These are phyloP conservation scores for Phytophthora sp. DNA, from an alignment of 352 stramenopile species.

Conservation along the genomic window DNA sequence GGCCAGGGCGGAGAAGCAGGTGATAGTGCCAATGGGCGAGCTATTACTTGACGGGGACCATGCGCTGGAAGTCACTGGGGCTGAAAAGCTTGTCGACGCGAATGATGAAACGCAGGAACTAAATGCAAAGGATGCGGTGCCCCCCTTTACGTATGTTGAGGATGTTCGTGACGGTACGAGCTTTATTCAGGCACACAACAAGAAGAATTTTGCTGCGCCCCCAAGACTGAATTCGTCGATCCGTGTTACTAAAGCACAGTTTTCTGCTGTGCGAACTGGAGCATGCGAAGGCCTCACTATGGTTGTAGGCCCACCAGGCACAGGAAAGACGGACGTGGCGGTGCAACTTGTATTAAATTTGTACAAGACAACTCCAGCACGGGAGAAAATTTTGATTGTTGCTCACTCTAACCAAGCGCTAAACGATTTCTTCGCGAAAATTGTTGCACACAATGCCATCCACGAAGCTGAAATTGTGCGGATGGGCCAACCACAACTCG, in stretches of 20 bases:
- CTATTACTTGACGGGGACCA: constrained; percentile 58
- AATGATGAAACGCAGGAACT: constrained; percentile 39
- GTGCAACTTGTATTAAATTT: constrained; percentile 95
- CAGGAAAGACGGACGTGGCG: constrained; percentile 95
- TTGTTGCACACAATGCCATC: constrained; percentile 86
- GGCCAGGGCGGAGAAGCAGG: constrained; percentile 35
- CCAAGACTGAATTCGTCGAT: constrained; percentile 26
- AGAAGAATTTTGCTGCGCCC: constrained; percentile 8
- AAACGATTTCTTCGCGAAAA: constrained; percentile 95
- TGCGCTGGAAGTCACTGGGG: constrained; percentile 42
- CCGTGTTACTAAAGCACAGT: constrained; percentile 93
- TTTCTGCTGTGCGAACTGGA: constrained; percentile 92
- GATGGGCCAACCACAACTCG: constrained; percentile 64
- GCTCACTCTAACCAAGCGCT: constrained; percentile 96
- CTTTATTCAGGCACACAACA: constrained; percentile 45
- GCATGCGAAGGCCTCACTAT: constrained; percentile 94
- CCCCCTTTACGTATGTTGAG: constrained; percentile 63
- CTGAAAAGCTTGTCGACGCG: constrained; percentile 47
- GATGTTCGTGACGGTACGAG: constrained; percentile 33
- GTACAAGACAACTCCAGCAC: constrained; percentile 78
- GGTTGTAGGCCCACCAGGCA: constrained; percentile 93
- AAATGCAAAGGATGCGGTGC: constrained; percentile 35
- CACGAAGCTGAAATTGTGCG: constrained; percentile 90
- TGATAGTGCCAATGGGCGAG: constrained; percentile 46
- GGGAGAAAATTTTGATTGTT: constrained; percentile 94